These are phyloP conservation scores for Talaromyces liani DNA, from an alignment of 495 filamentous ascomycete genomes.

Conservation along the genomic window DNA sequence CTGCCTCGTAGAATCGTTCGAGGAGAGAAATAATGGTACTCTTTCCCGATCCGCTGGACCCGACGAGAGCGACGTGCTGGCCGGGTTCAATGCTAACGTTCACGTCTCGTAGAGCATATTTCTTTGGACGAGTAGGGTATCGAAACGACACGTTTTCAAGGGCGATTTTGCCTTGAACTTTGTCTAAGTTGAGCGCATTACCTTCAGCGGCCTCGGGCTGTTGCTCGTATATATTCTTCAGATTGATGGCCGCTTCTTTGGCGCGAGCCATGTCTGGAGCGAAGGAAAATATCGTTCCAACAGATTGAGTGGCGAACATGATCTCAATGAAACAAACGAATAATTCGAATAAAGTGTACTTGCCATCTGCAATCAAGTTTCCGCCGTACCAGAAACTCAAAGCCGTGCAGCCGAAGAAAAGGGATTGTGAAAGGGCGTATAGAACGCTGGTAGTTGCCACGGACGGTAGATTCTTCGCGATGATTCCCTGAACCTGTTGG, in stretches of 20 bases:
- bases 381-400: not conserved
- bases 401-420: not conserved
- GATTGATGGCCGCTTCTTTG: no score
- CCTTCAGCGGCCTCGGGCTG: not conserved
- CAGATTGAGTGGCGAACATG: not conserved
- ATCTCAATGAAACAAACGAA: not conserved
- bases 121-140: not conserved
- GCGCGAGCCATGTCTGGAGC: not conserved
- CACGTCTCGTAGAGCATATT: not conserved
- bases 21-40: constrained; percentile 47
- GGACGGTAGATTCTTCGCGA: no score
- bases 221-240: not conserved
- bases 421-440: not conserved
- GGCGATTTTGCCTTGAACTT: not conserved
- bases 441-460: not conserved
- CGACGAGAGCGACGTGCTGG: not conserved
- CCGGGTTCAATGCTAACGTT: not conserved
- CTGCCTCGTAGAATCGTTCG: constrained; percentile 44
- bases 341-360: not conserved
- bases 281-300: not conserved
- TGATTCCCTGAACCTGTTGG: no score
- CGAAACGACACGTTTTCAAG: not conserved
- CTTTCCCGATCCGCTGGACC: constrained; percentile 49
- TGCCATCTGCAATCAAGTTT: not conserved
- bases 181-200: not conserved